phyloP scores from a whole-genome alignment of 192 early-diverging fungal species.

The Chytriomyces hyalinus region DNA sequence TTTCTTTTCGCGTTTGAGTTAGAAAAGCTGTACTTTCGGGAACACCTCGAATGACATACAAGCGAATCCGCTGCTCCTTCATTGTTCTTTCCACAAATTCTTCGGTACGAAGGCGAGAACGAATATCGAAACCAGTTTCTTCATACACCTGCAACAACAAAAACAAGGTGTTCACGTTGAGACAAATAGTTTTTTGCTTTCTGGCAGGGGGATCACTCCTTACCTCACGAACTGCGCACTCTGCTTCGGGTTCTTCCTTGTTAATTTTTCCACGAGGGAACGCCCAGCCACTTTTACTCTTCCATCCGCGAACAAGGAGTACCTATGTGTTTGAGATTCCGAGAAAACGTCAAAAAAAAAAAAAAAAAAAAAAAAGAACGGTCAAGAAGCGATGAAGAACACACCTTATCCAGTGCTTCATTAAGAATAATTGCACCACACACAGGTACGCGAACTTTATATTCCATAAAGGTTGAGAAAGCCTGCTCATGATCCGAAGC shows the following conservation, averaged over 20 bases:
- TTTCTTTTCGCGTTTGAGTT: constrained; percentile 90
- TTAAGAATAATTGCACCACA: constrained; percentile 98
- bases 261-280: constrained; percentile 99
- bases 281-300: constrained; percentile 86
- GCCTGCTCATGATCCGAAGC: constrained; percentile 84
- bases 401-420: constrained; percentile 72
- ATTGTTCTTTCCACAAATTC: constrained; percentile 89
- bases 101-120: constrained; percentile 63
- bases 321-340: constrained; percentile 22
- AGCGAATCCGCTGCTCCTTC: constrained; percentile 84
- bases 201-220: too few species aligned
- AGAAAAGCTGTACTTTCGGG: constrained; percentile 79
- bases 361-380: background rate
- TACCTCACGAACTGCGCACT: constrained; percentile 89
- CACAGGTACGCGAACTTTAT: constrained; percentile 94
- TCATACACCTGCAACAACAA: constrained; percentile 61
- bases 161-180: too few species aligned
- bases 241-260: constrained; percentile 86
- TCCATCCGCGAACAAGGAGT: constrained; percentile 93
- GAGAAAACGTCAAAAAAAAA: too few species aligned
- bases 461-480: constrained; percentile 91
- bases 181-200: too few species aligned
- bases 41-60: constrained; percentile 92
- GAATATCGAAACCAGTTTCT: constrained; percentile 92
- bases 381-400: background rate